These are phyloP conservation scores for Basipetospora sp. DNA, from an alignment of 2,329 filamentous ascomycete species.

Conservation along the genomic window DNA sequence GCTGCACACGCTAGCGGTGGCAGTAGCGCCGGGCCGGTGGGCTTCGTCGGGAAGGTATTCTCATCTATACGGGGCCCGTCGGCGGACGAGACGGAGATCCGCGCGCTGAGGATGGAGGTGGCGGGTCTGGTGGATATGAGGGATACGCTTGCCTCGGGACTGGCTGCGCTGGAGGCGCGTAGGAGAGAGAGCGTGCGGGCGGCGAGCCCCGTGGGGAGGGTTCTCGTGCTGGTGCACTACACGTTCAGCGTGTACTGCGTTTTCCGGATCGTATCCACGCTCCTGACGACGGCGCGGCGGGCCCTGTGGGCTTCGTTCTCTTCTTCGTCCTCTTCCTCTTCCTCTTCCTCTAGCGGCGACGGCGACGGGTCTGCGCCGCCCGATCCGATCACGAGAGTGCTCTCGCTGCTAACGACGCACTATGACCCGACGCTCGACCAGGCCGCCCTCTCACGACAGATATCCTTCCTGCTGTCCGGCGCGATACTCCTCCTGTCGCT, in stretches of 20 bases:
- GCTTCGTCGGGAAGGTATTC: conserved; percentile 60
- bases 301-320: conserved; percentile 4
- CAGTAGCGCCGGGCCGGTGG: conserved; percentile 19
- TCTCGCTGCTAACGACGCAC: conserved; percentile 66
- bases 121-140: conserved; percentile 70
- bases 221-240: conserved; percentile 48
- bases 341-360: too few species aligned
- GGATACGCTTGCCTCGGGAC: conserved; percentile 49
- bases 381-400: conserved; percentile 71
- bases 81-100: conserved; percentile 44
- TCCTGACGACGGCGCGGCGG: conserved; percentile 51
- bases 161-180: conserved; percentile 39
- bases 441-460: conserved; percentile 73
- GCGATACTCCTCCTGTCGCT: conserved; percentile 71
- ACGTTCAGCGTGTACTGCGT: conserved; percentile 69
- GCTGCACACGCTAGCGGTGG: background rate
- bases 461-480: conserved; percentile 69
- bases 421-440: conserved; percentile 75
- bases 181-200: conserved; percentile 51
- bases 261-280: conserved; percentile 64
- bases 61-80: conserved; percentile 53
- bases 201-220: conserved; percentile 49
- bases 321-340: conserved; percentile 19
- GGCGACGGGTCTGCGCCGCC: conserved; percentile 42
- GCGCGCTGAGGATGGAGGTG: conserved; percentile 57